These are phyloP conservation scores for Hymenoscyphus fraxineus DNA, from an alignment of 2,329 filamentous ascomycete species.

Conservation along the genomic window DNA sequence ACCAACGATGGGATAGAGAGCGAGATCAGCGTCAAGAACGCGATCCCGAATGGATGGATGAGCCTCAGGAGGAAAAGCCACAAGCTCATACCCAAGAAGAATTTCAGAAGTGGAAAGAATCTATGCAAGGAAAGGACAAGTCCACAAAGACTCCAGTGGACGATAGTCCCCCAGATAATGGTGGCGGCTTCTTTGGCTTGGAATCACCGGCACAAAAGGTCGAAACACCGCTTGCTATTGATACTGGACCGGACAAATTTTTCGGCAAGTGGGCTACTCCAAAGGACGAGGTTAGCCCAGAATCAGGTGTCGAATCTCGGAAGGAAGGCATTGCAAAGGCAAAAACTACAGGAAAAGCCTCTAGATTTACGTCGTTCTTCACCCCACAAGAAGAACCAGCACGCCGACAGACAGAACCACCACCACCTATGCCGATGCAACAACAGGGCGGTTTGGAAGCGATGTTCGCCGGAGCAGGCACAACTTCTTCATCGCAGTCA, in stretches of 20 bases:
- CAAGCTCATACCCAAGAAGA: slow-evolving; percentile 81
- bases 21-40: slow-evolving; percentile 66
- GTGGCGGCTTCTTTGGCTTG: slow-evolving; percentile 33
- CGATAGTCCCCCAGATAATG: slow-evolving; percentile 38
- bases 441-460: slow-evolving; percentile 26
- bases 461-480: slow-evolving; percentile 14
- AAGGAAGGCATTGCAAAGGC: slow-evolving; percentile 46
- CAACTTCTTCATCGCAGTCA: slow-evolving; percentile 25
- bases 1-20: slow-evolving; percentile 42
- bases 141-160: slow-evolving; percentile 32
- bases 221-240: slow-evolving; percentile 53
- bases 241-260: slow-evolving; percentile 72
- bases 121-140: slow-evolving; percentile 51
- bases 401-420: slow-evolving; percentile 47
- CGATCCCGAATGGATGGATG: slow-evolving; percentile 89
- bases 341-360: slow-evolving; percentile 64
- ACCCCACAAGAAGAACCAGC: slow-evolving; percentile 51
- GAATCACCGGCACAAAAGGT: slow-evolving; percentile 50
- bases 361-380: slow-evolving; percentile 83
- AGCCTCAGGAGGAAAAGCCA: slow-evolving; percentile 63
- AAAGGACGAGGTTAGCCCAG: slow-evolving; percentile 44
- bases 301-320: slow-evolving; percentile 38
- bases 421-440: slow-evolving; percentile 42
- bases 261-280: slow-evolving; percentile 56
- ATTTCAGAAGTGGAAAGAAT: slow-evolving; percentile 91